Conservation (phyloP, 306 rosid genomes). For the Prosopis cineraria region DNA sequence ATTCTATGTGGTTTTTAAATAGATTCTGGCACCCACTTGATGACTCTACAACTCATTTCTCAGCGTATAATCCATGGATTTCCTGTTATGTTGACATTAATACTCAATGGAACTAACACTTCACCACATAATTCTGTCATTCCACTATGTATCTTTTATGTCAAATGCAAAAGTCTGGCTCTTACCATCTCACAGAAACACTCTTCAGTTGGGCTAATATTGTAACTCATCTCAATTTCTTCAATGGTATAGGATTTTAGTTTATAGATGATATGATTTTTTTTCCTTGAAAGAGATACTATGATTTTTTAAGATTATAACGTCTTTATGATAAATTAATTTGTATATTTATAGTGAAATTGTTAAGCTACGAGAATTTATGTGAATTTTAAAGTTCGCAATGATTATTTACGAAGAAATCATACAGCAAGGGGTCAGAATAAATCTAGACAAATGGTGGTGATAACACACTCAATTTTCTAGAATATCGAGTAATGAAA, state of each 20-base stretch:
- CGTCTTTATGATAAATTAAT: neutral
- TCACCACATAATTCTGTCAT: neutral
- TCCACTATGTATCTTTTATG: neutral
- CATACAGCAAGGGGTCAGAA: too few species aligned
- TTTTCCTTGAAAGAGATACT: too few species aligned
- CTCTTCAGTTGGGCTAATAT: neutral
- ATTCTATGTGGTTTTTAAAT: conserved; percentile 70
- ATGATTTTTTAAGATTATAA: neutral
- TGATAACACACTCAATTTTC: too few species aligned
- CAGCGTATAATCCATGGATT: neutral
- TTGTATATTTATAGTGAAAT: neutral
- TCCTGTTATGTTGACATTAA: neutral
- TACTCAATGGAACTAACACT: neutral
- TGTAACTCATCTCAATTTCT: neutral
- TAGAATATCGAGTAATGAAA: too few species aligned
- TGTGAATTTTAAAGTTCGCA: neutral
- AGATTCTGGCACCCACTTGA: conserved; percentile 64
- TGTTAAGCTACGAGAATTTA: neutral
- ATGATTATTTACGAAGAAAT: too few species aligned
- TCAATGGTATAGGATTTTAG: neutral
- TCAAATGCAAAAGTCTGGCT: neutral
- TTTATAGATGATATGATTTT: neutral
- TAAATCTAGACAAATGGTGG: too few species aligned
- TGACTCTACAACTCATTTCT: conserved; percentile 45
- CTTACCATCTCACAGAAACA: neutral